Evolutionary conservation across 164 flowering plant genomes (phyloP), one percentile per base, ranked within the genome.

Genomic region (Paratinospora sagittata): DNA sequence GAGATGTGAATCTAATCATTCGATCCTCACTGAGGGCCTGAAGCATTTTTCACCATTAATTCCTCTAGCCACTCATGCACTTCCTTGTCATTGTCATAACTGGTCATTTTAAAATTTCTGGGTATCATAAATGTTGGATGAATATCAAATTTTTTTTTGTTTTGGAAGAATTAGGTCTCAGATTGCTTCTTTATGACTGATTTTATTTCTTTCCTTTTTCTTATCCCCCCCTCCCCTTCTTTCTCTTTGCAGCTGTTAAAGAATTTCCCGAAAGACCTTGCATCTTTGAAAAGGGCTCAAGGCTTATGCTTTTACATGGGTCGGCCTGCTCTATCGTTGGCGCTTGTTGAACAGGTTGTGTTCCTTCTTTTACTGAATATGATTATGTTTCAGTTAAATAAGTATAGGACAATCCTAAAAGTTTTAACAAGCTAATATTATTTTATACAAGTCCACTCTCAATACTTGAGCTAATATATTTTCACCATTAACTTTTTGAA

Each of bases 271-370:
- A 89, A 76, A 81, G 97, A 93, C 83, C 79, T 93, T 74, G 84
- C 69, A 62, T 87, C 97, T 72, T 66, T 91, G 79, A 91, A 93
- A 77, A 86, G 96, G 80, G 93, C 85, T 69, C 96, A 91, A 76
- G 36, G 84, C 12, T 67, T 90, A 37, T 87, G 93, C 84, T 91
- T 94, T 80, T 91, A 88, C 85, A 85, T 82, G 88, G 98, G 89
- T 60, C 82, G 85, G 26, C 89, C 92, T 62, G 92, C 88, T 83
- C 69, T 84, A 33, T 88, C 85, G 37, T 74, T 94, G 76, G 66
- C 74, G 55, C 86, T 94, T 70, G 90, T 84, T 72, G 69, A 92
- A 75, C 88, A 89, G 97, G 98, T 91, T 70, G 19, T 17, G 10
- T 73, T 67, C 67, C 14, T 43, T 70, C 17, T n/a, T 30, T 36